Percentiles rank a stretch among this genome's conserved stretches.
These are phyloP conservation scores for Mycena polygramma DNA, from an alignment of 768 basidiomycete genomes.

Conservation along the genomic window DNA sequence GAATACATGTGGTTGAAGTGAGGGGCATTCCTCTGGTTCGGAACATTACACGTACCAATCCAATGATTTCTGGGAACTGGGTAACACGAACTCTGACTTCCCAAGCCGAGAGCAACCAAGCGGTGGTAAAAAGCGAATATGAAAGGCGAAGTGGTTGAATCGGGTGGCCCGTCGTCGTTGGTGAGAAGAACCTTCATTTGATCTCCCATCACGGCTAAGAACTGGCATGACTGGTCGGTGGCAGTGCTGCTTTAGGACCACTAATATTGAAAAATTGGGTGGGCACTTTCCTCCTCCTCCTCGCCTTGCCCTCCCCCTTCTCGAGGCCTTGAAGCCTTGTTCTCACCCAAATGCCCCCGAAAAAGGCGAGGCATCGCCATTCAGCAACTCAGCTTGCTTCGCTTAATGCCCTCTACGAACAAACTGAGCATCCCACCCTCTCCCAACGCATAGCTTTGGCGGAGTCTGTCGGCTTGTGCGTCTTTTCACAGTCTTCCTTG, in stretches of 20 bases:
- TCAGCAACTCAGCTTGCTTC: constrained; percentile 78
- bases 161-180: constrained; percentile 91
- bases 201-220: too few species aligned
- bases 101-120: constrained; percentile 58
- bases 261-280: neutral
- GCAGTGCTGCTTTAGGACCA: too few species aligned
- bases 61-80: constrained; percentile 86
- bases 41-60: constrained; percentile 70
- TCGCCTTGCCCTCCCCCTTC: too few species aligned
- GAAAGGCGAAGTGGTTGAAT: constrained; percentile 75
- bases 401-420: constrained; percentile 83
- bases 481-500: constrained; percentile 35
- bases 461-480: constrained; percentile 82
- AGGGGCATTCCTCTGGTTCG: neutral
- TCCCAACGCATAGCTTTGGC: constrained; percentile 77
- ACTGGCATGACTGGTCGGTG: too few species aligned
- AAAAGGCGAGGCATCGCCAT: constrained; percentile 73
- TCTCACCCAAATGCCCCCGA: constrained; percentile 24
- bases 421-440: constrained; percentile 79
- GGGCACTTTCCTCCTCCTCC: neutral
- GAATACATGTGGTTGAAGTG: constrained; percentile 10
- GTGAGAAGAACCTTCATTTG: constrained; percentile 42
- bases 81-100: constrained; percentile 72
- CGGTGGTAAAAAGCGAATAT: constrained; percentile 77
- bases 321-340: too few species aligned